phyloP scores from a whole-genome alignment of 2,329 filamentous ascomycete species.

The Xylaria sp. region DNA sequence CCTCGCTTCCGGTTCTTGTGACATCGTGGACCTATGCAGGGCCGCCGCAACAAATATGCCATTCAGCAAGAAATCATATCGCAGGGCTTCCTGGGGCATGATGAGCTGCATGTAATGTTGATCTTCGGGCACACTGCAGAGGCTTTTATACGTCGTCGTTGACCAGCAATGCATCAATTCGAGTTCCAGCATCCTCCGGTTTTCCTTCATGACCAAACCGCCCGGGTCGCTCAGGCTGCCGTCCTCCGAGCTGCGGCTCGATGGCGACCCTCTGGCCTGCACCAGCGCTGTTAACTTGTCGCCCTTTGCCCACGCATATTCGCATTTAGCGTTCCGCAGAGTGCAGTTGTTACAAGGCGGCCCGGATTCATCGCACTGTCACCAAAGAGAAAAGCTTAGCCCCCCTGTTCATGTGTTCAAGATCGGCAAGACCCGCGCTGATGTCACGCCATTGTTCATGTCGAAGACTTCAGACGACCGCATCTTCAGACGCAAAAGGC shows the following conservation, averaged over 20 bases:
- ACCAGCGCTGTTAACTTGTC: slow-evolving; percentile 14
- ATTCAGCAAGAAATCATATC: slow-evolving; percentile 55
- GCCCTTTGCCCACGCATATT: slow-evolving; percentile 43
- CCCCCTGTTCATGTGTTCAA: slow-evolving; percentile 17
- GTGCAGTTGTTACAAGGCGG: slow-evolving; percentile 47
- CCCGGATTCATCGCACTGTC: slow-evolving; percentile 45
- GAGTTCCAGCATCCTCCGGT: slow-evolving; percentile 54
- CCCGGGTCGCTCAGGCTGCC: slow-evolving; percentile 23
- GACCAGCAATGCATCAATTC: slow-evolving; percentile 65
- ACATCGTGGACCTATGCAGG: slow-evolving; percentile 48
- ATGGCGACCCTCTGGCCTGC: slow-evolving; percentile 24
- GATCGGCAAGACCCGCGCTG: slow-evolving; percentile 11
- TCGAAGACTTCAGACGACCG: background rate
- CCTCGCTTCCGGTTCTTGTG: slow-evolving; percentile 35
- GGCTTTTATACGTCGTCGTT: slow-evolving; percentile 56
- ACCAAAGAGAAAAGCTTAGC: slow-evolving; percentile 29
- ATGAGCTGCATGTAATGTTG: slow-evolving; percentile 50
- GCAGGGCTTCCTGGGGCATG: slow-evolving; percentile 52
- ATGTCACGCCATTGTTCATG: slow-evolving; percentile 1
- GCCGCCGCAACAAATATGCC: slow-evolving; percentile 52
- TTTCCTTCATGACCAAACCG: slow-evolving; percentile 32
- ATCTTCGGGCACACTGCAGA: slow-evolving; percentile 54
- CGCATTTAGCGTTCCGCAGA: slow-evolving; percentile 46
- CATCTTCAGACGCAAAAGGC: slow-evolving; percentile 15
- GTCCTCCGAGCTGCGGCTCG: slow-evolving; percentile 20